Base-by-base conservation (phyloP, 1,284 basidiomycete species). In the Boletus semigastroideus region DNA sequence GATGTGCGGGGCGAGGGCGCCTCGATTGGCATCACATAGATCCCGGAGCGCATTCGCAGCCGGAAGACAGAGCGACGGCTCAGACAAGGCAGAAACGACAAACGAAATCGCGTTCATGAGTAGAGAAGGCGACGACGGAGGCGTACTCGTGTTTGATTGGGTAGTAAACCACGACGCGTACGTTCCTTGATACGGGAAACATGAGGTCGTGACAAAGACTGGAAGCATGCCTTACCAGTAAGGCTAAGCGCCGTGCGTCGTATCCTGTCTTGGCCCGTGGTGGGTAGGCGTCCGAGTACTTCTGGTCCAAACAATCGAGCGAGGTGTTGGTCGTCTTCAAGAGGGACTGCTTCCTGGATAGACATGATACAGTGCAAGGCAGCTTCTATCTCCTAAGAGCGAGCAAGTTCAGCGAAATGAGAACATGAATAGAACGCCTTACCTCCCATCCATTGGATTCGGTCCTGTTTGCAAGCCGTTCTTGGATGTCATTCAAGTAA, bases 161-260 rank as follows among this genome's bases (percentile, higher is more conserved):
- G 73, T 83, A 49, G 77, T 83, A 65, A 94, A 93, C 90, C 91
- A 94, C 9, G 90, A 87, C 3, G 92, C 83, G 62, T 94, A 95
- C 1, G 86, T 78, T 16, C 87, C 92, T 94, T 49, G 27, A 37
- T 11, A 3, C 0, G 22, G 12, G 31, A 19, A 40, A 16, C 25
- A 16, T 55, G 22, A 55, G 20, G 19, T 25, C 17, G 5, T 4
- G 19, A 45, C 11, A 36, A 12, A 20, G 42, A 10, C 42, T 3
- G 13, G 37, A 49, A 19, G 48, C 16, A n/a, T 17, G 8, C 63
- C 75, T 42, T 54, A 88, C 92, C 90, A 25, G 90, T 85, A 19
- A 92, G 72, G 44, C 79, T 67, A 3, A 95, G 74, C 12, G 83
- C 79, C 0, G 92, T 94, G 36, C 85, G 76, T 22, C 92, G 78